A percentile compares a stretch with the other conserved stretches of the same genome.
These are phyloP conservation scores for Tuber brumale DNA, from an alignment of 495 filamentous ascomycete species.

Conservation along the genomic window DNA sequence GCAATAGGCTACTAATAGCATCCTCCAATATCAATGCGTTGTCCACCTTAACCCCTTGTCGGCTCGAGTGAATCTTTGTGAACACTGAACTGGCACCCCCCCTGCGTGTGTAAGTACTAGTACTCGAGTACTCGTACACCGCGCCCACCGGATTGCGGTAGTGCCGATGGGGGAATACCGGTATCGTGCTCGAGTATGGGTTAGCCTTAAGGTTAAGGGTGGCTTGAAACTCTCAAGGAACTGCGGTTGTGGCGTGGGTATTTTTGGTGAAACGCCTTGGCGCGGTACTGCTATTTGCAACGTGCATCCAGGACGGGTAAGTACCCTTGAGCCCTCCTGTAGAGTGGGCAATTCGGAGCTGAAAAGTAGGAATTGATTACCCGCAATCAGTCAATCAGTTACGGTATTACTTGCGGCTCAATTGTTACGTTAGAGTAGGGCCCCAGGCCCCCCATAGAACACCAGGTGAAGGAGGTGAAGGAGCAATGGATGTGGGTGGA, in stretches of 20 bases:
- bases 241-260: background rate
- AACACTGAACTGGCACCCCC: background rate
- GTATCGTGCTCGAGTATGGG: background rate
- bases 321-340: background rate
- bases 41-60: background rate
- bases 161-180: background rate
- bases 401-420: background rate
- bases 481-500: background rate
- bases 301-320: background rate
- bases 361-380: background rate
- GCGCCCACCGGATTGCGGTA: background rate
- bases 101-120: background rate
- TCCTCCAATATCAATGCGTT: background rate
- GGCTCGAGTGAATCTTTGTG: slow-evolving; percentile 1
- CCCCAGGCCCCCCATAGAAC: background rate
- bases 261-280: slow-evolving; percentile 4
- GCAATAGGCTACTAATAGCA: background rate
- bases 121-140: background rate
- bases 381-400: background rate
- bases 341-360: background rate
- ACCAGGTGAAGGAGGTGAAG: background rate
- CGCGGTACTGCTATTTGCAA: background rate
- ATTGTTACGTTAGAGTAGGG: background rate
- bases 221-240: background rate
- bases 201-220: background rate